A percentile compares a stretch with the other conserved stretches of the same genome.
These are phyloP conservation scores for Sporobolomyces pararoseus DNA, from an alignment of 768 basidiomycete genomes.

Conservation along the genomic window DNA sequence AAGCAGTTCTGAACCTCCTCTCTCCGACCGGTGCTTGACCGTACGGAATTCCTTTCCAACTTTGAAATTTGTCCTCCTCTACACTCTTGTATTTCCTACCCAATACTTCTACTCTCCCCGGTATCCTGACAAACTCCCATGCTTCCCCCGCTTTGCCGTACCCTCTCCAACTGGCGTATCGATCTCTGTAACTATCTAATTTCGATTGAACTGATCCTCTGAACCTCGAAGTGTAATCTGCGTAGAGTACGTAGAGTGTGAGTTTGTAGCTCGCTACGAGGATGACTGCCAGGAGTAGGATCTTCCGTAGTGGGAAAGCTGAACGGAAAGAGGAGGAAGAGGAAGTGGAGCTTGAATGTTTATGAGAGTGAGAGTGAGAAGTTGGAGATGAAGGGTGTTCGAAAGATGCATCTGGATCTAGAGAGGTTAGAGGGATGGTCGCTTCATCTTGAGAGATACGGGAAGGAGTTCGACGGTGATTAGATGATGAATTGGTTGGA, in stretches of 20 bases:
- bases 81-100: constrained; percentile 20
- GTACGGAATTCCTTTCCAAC: constrained; percentile 31
- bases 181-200: background rate
- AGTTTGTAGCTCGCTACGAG: constrained; percentile 28
- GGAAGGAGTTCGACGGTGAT: background rate
- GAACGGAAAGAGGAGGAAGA: background rate
- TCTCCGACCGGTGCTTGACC: constrained; percentile 22
- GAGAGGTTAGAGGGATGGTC: constrained; percentile 9
- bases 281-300: constrained; percentile 29
- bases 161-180: constrained; percentile 17
- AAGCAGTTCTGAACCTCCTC: constrained; percentile 18
- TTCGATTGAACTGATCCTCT: background rate
- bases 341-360: background rate
- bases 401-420: constrained; percentile 5
- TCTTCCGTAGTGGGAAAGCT: background rate
- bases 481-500: background rate
- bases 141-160: background rate
- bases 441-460: background rate
- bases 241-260: background rate
- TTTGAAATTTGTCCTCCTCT: constrained; percentile 11
- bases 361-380: background rate
- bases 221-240: background rate
- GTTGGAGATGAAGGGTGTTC: background rate
- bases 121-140: background rate
- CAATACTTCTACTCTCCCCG: background rate